Evolutionary conservation across 768 basidiomycete species (phyloP), one percentile per base, ranked within the genome.

Genomic region (Lyophyllum atratum): DNA sequence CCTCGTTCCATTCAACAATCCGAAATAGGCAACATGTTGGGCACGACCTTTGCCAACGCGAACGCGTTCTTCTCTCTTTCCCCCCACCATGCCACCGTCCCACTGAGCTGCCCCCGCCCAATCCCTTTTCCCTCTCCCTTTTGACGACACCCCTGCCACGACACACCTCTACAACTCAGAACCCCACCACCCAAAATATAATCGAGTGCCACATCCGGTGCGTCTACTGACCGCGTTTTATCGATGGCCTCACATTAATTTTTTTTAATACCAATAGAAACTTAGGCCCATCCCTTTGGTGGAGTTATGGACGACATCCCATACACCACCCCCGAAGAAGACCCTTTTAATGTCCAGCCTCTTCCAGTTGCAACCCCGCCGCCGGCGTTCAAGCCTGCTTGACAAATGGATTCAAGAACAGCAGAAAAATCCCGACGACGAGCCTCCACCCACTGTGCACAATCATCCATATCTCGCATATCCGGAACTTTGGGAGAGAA

Each of bases 351-450:
- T 62, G 72, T 75, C 40, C 70, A 66, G 33, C 75, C 77, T 26
- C 63, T 72, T n/a, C 39, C 58, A 70, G 42, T 66, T 61, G 29
- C 67, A 71, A 54, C 72, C 73, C 22, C 72, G 74, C 43, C 75
- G 72, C 39, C 66, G 73, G 59, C 77, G 76, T 42, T 80, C 81
- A n/a, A 82, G 80, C 63, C 69, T 82, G 69, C 74, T 84, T 53
- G 72, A 80, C 68, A 78, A 79, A 63, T 84, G 81, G 81, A 82
- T 84, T 47, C 68, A 75, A 51, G 80, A 82, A 50, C 81, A 83
- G 64, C 80, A 79, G 43, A 56, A 55, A 43, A 67, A 51, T 52
- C 42, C 60, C 34, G 44, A 59, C 59, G 51, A 49, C 31, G 59
- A 25, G 58, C 64, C 28, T 53, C 50, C 42, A 59, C 39, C 66